A percentile compares a stretch with the other conserved stretches of the same genome.
phyloP scores from a whole-genome alignment of 345 rosid genomes.

The Murraya paniculata region DNA sequence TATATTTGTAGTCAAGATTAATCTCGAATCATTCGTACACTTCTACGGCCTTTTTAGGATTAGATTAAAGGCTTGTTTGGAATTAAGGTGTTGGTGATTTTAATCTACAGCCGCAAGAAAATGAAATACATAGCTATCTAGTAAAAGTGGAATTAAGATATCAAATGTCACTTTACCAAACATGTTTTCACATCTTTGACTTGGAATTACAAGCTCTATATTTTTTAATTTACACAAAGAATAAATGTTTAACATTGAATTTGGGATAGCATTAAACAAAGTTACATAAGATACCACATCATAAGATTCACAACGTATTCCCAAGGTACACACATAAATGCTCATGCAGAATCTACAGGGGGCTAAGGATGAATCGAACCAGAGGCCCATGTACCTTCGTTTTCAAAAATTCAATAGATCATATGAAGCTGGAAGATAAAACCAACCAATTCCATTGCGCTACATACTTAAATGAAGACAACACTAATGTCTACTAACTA shows the following conservation, averaged over 20 bases:
- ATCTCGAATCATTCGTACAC: too few relatives aligned
- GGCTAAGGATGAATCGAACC: constrained; percentile 3
- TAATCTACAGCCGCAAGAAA: not conserved
- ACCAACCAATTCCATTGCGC: not conserved
- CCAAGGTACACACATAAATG: not conserved
- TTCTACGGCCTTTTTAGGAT: too few relatives aligned
- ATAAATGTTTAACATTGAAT: not conserved
- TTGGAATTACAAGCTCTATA: not conserved
- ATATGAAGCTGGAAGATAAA: not conserved
- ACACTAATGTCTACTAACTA: not conserved
- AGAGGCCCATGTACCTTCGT: not conserved
- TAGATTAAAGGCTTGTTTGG: too few relatives aligned
- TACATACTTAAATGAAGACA: not conserved
- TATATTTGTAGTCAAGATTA: too few relatives aligned
- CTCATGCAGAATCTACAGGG: not conserved
- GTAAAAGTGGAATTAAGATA: not conserved
- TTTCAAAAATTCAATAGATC: not conserved
- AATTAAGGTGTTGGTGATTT: too few relatives aligned
- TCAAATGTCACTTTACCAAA: not conserved
- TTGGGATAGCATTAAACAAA: not conserved
- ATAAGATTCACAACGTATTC: too few relatives aligned
- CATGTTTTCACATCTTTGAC: not conserved
- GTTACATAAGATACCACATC: not conserved
- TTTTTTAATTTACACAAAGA: not conserved
- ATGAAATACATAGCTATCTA: not conserved